These are phyloP conservation scores for Phytophthora colocasiae DNA, from an alignment of 352 stramenopile genomes.

Conservation along the genomic window DNA sequence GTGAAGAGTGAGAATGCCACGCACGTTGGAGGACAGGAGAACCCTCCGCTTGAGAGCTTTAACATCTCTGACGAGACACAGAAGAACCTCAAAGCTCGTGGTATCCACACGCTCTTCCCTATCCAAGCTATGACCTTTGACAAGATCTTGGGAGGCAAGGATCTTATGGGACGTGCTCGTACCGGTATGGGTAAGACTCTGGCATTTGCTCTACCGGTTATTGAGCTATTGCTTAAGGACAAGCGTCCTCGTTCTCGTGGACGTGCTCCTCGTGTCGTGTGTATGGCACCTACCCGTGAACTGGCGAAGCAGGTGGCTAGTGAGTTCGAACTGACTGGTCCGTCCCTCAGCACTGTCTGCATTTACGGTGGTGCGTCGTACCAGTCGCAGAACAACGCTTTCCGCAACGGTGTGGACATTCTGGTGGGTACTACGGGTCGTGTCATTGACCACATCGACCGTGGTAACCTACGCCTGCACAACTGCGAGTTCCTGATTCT, in stretches of 20 bases:
- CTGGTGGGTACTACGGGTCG: constrained; percentile 94
- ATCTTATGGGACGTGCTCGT: constrained; percentile 97
- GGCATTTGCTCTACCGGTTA: constrained; percentile 96
- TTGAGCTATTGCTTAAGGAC: constrained; percentile 92
- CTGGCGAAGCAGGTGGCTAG: constrained; percentile 96
- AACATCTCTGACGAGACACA: constrained; percentile 70
- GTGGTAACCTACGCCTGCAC: constrained; percentile 88
- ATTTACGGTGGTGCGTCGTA: constrained; percentile 95
- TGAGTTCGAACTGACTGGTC: constrained; percentile 88
- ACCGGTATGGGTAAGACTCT: constrained; percentile 99
- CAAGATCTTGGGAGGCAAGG: constrained; percentile 94
- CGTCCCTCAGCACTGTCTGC: constrained; percentile 84
- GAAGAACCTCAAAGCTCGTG: constrained; percentile 69
- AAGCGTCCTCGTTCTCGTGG: constrained; percentile 74
- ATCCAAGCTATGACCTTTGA: constrained; percentile 96
- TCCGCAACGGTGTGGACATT: constrained; percentile 92
- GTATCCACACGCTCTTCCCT: constrained; percentile 91
- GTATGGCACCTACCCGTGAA: constrained; percentile 98
- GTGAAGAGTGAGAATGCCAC: constrained; percentile 44
- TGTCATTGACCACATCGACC: constrained; percentile 94
- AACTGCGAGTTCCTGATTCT: constrained; percentile 93
- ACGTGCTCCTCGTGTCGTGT: constrained; percentile 92
- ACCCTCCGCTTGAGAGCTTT: constrained; percentile 80
- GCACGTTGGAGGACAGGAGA: constrained; percentile 57
- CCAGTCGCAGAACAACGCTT: constrained; percentile 87